These are phyloP conservation scores for Niveomyces coronatus DNA, from an alignment of 2,329 filamentous ascomycete genomes.

Conservation along the genomic window DNA sequence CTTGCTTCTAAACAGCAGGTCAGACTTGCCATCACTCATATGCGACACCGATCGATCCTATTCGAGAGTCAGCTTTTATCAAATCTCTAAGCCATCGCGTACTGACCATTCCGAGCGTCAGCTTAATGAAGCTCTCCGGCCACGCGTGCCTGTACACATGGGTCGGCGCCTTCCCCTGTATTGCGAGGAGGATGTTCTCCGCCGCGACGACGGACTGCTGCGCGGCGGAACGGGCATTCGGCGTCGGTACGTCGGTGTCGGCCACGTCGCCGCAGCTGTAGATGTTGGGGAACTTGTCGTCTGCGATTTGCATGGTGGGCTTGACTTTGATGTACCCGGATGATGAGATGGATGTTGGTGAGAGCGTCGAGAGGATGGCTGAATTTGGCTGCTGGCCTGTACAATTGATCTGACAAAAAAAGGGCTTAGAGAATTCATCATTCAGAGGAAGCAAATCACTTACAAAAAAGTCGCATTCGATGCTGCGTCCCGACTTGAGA, in stretches of 20 bases:
- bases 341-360: conserved; percentile 31
- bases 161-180: conserved; percentile 28
- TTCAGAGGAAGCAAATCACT: conserved; percentile 14
- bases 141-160: conserved; percentile 32
- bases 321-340: conserved; percentile 43
- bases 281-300: conserved; percentile 37
- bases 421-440: neutral
- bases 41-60: conserved; percentile 36
- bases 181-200: conserved; percentile 41
- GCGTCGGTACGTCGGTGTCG: conserved; percentile 33
- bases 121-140: conserved; percentile 40
- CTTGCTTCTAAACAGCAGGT: conserved; percentile 30
- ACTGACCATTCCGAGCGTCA: conserved; percentile 43
- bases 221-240: conserved; percentile 44
- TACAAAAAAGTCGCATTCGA: conserved; percentile 42
- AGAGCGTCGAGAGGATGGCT: conserved; percentile 31
- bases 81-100: neutral
- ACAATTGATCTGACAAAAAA: conserved; percentile 40
- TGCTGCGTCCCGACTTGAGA: conserved; percentile 32
- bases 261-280: conserved; percentile 57
- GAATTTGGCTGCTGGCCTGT: conserved; percentile 51
- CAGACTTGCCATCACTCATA: conserved; percentile 31
- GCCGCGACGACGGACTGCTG: conserved; percentile 42
- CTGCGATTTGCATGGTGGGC: conserved; percentile 45
- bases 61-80: conserved; percentile 4